Evolutionary conservation across 768 basidiomycete genomes (phyloP), one percentile per base, ranked within the genome.

Genomic region (Lactarius deliciosus): DNA sequence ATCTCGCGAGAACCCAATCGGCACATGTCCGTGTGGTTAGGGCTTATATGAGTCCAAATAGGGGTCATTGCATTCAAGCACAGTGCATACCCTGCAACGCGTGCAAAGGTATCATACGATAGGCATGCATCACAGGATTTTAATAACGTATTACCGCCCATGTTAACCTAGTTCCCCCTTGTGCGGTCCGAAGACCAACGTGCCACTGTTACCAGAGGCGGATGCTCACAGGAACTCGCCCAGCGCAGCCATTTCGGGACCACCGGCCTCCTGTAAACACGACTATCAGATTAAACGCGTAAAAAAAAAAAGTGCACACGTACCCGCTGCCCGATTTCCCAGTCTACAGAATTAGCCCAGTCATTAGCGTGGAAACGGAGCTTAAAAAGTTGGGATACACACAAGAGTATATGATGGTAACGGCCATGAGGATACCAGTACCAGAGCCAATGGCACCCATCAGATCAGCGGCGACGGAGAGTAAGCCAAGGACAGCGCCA

Each of bases 371-470:
- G 58, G 54, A 66, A 9, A 5, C 25, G 2, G 18, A 18, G 22
- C 13, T 6, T 63, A 65, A 32, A 3, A 38, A 65, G 56, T 60
- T 34, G 62, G 67, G 60, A 20, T 34, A 77, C 76, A 70, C 57
- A 77, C 77, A 78, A 47, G 92, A 90, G 77, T 97, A 97, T 77
- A 98, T 97, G 75, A 95, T 98, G 28, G 96, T 97, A 60, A 96
- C 94, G 38, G 94, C 95, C 94, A 98, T 96, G 70, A 98, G 81
- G 74, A 97, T 97, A 83, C 94, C 93, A 6, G 93, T 96, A 57
- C 95, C 95, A 73, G 91, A 94, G 13, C 96, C 96, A 66, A 98
- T 90, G 3, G 96, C 97, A 62, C 97, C 97, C 83, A 96, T 90
- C 68, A 99, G 78, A 75, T 99, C 96, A 3, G 97, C 96, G 13